Evolutionary conservation across 2,329 filamentous ascomycete species (phyloP).

Genomic region (Cytospora paraplurivora): DNA sequence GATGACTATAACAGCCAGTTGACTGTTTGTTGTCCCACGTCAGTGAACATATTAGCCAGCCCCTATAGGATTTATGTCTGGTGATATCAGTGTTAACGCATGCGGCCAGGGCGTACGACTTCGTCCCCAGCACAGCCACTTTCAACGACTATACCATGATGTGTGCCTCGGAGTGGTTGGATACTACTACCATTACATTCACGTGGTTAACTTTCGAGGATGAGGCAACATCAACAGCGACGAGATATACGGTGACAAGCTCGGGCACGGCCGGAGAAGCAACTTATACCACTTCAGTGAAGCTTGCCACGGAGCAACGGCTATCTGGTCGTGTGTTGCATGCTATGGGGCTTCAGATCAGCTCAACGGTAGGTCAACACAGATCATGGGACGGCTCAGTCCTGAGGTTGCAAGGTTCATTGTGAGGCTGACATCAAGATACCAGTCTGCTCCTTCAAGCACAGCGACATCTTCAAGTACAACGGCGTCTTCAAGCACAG

Average conservation of each 20-base stretch:
- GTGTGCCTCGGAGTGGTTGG: neutral
- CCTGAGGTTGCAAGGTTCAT: neutral
- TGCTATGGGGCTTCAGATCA: neutral
- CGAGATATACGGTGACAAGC: neutral
- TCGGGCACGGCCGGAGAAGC: neutral
- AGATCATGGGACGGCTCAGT: neutral
- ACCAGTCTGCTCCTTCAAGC: neutral
- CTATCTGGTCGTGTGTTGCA: neutral
- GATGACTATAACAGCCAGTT: neutral
- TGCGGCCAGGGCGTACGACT: neutral
- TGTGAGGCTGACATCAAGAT: neutral
- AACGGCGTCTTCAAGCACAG: neutral
- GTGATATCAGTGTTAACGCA: neutral
- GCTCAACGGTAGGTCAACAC: neutral
- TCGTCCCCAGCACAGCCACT: neutral
- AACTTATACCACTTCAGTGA: neutral
- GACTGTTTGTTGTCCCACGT: conserved; percentile 1
- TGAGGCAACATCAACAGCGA: neutral
- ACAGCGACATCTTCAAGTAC: neutral
- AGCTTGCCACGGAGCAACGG: neutral
- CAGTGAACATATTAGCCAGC: neutral
- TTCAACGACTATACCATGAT: neutral
- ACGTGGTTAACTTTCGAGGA: neutral
- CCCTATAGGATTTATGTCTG: neutral
- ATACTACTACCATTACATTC: neutral